Evolutionary conservation across 2,329 filamentous ascomycete genomes (phyloP).

Genomic region (Epichloe sp.): DNA sequence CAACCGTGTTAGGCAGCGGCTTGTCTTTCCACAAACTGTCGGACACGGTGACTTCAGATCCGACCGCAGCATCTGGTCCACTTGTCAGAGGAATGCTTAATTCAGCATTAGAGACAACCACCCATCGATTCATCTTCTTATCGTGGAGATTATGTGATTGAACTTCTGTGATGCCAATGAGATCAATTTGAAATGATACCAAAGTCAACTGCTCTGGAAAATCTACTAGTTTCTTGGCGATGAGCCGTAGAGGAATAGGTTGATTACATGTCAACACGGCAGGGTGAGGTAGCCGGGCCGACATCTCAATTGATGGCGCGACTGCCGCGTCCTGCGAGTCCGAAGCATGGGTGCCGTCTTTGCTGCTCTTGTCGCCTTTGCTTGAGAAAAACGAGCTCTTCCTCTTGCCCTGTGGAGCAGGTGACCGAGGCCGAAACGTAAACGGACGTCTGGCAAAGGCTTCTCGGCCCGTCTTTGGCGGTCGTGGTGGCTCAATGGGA

Average conservation of each 20-base stretch:
- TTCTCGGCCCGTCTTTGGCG: conserved; percentile 55
- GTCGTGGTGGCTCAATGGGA: conserved; percentile 79
- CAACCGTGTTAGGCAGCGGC: conserved; percentile 70
- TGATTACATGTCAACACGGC: conserved; percentile 82
- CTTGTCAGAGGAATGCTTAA: conserved; percentile 58
- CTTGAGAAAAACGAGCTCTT: conserved; percentile 48
- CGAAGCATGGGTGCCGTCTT: conserved; percentile 12
- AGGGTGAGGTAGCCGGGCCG: conserved; percentile 72
- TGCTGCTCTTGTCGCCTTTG: conserved; percentile 11
- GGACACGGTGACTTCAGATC: conserved; percentile 58
- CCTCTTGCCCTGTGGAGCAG: conserved; percentile 22
- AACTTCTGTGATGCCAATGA: conserved; percentile 69
- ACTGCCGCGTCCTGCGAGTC: conserved; percentile 16
- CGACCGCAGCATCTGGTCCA: conserved; percentile 38
- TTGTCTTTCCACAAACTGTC: conserved; percentile 58
- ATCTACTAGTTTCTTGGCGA: conserved; percentile 63
- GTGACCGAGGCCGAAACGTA: conserved; percentile 34
- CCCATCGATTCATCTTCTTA: conserved; percentile 60
- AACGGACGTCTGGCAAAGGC: conserved; percentile 68
- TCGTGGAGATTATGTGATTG: conserved; percentile 63
- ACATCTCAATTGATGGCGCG: conserved; percentile 59
- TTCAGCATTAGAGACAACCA: conserved; percentile 58
- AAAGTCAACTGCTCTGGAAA: conserved; percentile 60
- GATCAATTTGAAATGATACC: conserved; percentile 65
- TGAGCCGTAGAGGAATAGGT: conserved; percentile 64